Percentiles rank a stretch among this genome's conserved stretches.
Evolutionary conservation across 179 eudicot species (phyloP).

Genomic region (Gypsophila paniculata): DNA sequence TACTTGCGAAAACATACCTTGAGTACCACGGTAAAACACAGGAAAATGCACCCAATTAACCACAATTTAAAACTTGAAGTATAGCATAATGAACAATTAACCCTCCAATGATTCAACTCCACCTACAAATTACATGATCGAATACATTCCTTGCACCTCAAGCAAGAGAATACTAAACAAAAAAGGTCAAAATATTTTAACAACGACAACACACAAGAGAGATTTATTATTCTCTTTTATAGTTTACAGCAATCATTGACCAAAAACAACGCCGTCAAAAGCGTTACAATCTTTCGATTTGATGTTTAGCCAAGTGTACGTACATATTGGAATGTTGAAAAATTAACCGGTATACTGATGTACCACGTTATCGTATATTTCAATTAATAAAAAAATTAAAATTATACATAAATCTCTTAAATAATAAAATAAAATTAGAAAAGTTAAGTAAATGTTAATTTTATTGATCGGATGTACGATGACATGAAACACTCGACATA

Average conservation of each 20-base stretch:
- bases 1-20: constrained; percentile 23
- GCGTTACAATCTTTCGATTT: not conserved
- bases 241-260: not conserved
- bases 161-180: not conserved
- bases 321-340: too few species aligned
- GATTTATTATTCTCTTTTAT: constrained; percentile 2
- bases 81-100: not conserved
- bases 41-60: not conserved
- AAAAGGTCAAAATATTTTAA: not conserved
- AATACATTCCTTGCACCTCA: constrained; percentile 9
- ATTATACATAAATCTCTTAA: too few species aligned
- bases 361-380: too few species aligned
- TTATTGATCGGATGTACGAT: too few species aligned
- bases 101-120: not conserved
- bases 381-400: too few species aligned
- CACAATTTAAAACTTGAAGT: not conserved
- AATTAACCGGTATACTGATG: too few species aligned
- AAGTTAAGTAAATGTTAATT: too few species aligned
- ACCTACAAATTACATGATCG: not conserved
- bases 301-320: not conserved
- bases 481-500: too few species aligned
- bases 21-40: not conserved
- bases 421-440: too few species aligned
- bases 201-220: not conserved
- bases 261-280: not conserved